A percentile compares a stretch with the other conserved stretches of the same genome.
phyloP scores from a whole-genome alignment of 352 stramenopile species.

The Plasmopara viticola region DNA sequence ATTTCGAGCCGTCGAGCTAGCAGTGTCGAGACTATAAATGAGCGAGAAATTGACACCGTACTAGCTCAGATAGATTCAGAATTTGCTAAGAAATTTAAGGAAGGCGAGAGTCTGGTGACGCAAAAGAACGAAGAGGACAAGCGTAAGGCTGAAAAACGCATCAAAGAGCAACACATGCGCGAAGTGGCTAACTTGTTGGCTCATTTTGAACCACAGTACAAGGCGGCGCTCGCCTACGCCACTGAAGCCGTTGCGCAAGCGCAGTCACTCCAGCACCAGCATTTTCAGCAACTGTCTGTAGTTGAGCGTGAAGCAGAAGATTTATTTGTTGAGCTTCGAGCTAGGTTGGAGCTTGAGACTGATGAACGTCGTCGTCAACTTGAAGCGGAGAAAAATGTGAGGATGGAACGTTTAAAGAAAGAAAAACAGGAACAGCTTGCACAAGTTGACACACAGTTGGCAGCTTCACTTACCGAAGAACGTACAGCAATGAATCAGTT shows the following conservation, averaged over 20 bases:
- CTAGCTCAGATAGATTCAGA: constrained; percentile 35
- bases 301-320: constrained; percentile 24
- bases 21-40: background rate
- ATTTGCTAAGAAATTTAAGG: constrained; percentile 35
- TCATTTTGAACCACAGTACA: constrained; percentile 32
- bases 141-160: constrained; percentile 15
- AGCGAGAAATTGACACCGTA: constrained; percentile 10
- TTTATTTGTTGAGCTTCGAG: constrained; percentile 37
- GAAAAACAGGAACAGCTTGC: constrained; percentile 24
- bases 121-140: constrained; percentile 26
- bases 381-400: constrained; percentile 25
- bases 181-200: constrained; percentile 42
- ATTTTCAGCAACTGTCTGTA: constrained; percentile 8
- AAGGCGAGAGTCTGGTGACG: constrained; percentile 26
- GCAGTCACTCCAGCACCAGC: constrained; percentile 9
- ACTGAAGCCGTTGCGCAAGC: background rate
- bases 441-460: constrained; percentile 21
- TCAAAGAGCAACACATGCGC: constrained; percentile 38
- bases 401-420: constrained; percentile 23
- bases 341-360: constrained; percentile 41
- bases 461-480: constrained; percentile 29
- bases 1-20: background rate
- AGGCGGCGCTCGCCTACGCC: constrained; percentile 11
- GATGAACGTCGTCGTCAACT: constrained; percentile 43
- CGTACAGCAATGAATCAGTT: constrained; percentile 30